These are phyloP conservation scores for Akanthomyces uredinophilus DNA, from an alignment of 2,329 filamentous ascomycete genomes.

Conservation along the genomic window DNA sequence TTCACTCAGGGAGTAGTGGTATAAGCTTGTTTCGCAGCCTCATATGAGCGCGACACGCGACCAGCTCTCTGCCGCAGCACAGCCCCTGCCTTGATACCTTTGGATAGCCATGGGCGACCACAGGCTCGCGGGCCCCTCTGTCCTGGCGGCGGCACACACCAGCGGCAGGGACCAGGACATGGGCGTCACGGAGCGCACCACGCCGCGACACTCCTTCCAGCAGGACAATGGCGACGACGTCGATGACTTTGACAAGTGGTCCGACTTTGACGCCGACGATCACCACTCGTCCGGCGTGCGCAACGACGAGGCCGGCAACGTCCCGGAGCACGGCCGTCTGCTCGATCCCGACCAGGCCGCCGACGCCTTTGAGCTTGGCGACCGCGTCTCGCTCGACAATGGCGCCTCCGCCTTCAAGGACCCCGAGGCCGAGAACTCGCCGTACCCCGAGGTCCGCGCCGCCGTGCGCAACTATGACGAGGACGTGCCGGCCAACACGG, in stretches of 20 bases:
- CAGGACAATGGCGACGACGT: not conserved
- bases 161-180: slow-evolving; percentile 9
- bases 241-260: slow-evolving; percentile 2
- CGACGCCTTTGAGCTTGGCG: slow-evolving; percentile 9
- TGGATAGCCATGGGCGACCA: not conserved
- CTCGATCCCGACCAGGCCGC: slow-evolving; percentile 46
- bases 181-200: slow-evolving; percentile 1
- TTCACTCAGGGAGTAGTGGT: not conserved
- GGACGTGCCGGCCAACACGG: slow-evolving; percentile 60
- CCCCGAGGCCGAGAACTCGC: slow-evolving; percentile 52
- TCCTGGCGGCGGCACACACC: not conserved
- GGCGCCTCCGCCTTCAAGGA: slow-evolving; percentile 29
- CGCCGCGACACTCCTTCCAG: slow-evolving; percentile 12
- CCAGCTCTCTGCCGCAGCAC: not conserved
- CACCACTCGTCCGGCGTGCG: slow-evolving; percentile 31
- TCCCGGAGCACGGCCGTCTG: slow-evolving; percentile 51
- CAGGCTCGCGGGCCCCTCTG: not conserved
- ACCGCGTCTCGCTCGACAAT: slow-evolving; percentile 16
- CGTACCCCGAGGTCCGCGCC: slow-evolving; percentile 61
- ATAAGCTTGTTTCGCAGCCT: not conserved
- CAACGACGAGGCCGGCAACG: slow-evolving; percentile 40
- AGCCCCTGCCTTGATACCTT: not conserved
- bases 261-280: slow-evolving; percentile 2
- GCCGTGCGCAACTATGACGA: slow-evolving; percentile 62
- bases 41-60: not conserved